phyloP scores from a whole-genome alignment of 768 basidiomycete species.

The Boletus pseudo-olivaceus region DNA sequence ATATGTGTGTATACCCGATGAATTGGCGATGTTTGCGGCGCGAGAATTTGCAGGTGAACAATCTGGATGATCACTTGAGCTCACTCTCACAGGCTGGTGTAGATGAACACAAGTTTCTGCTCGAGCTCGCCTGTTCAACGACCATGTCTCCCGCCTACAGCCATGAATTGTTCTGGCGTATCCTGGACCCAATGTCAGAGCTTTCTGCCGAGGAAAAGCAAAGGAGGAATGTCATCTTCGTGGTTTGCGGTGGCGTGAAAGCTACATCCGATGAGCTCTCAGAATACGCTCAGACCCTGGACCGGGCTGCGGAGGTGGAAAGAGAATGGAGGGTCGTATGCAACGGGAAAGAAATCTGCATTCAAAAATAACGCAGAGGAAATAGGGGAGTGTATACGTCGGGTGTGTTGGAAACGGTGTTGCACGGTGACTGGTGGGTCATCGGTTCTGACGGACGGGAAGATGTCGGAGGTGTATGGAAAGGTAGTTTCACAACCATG shows the following conservation, averaged over 20 bases:
- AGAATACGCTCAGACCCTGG: slow-evolving; percentile 44
- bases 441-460: background rate
- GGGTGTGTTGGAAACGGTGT: slow-evolving; percentile 13
- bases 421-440: slow-evolving; percentile 1
- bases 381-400: background rate
- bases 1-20: slow-evolving; percentile 63
- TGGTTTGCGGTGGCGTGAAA: slow-evolving; percentile 53
- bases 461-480: background rate
- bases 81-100: background rate
- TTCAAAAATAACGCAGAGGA: slow-evolving; percentile 15
- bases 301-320: slow-evolving; percentile 31
- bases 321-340: slow-evolving; percentile 28
- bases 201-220: slow-evolving; percentile 23
- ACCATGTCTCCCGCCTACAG: slow-evolving; percentile 67
- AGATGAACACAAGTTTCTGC: slow-evolving; percentile 76
- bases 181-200: slow-evolving; percentile 22
- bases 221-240: slow-evolving; percentile 16
- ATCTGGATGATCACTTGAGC: background rate
- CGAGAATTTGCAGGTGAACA: slow-evolving; percentile 54
- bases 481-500: slow-evolving; percentile 19
- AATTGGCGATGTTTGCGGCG: slow-evolving; percentile 62
- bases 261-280: slow-evolving; percentile 50
- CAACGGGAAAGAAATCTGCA: slow-evolving; percentile 25
- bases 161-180: slow-evolving; percentile 47
- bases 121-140: slow-evolving; percentile 72